Base-by-base conservation (phyloP, 352 stramenopile genomes). In the Blastocystis sp. region DNA sequence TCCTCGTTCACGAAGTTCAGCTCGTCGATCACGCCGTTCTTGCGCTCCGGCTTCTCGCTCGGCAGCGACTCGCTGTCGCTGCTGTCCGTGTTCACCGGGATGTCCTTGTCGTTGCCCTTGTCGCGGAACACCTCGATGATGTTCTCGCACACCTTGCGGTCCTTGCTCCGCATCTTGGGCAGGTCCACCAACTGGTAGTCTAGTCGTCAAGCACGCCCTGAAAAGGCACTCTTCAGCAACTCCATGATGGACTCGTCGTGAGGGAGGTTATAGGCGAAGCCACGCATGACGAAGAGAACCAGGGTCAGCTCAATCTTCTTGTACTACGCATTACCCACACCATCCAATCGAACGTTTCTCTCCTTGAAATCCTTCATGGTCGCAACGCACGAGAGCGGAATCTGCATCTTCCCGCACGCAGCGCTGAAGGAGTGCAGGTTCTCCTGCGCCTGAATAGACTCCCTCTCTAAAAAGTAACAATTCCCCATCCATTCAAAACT, bases 251-350 rank as follows among this genome's bases (percentile, higher is more conserved):
- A 38, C 0, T 84, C 74, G 17, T 65, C 52, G 3, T n/a, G 6
- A 17, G 45, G 38, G 59, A 63, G 48, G 45, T 11, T 43, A 24
- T 54, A 84, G 9, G 57, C 60, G 54, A 84, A 69, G 34, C 74
- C 45, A 57, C 74, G 74, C 65, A 84, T 52, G 57, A 64, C 48
- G 40, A 84, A 66, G 14, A 84, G 65, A 3, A 84, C 74, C 14
- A 84, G 45, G 28, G 66, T 84, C 48, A 84, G 42, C 45, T 84
- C 74, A 48, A 84, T 84, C 60, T 69, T 62, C 14, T 62, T 57
- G 40, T 68, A 84, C 74, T 84, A 70, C 38, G 34, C 3, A 60
- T 84, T 10, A 66, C 38, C 3, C n/a, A 19, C 14, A 48, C 3
- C 34, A 24, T 24, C 4, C 4, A 64, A 7, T 11, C 0, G 14